Evolutionary conservation across 2,329 filamentous ascomycete species (phyloP).

Genomic region (Alternaria sp.): DNA sequence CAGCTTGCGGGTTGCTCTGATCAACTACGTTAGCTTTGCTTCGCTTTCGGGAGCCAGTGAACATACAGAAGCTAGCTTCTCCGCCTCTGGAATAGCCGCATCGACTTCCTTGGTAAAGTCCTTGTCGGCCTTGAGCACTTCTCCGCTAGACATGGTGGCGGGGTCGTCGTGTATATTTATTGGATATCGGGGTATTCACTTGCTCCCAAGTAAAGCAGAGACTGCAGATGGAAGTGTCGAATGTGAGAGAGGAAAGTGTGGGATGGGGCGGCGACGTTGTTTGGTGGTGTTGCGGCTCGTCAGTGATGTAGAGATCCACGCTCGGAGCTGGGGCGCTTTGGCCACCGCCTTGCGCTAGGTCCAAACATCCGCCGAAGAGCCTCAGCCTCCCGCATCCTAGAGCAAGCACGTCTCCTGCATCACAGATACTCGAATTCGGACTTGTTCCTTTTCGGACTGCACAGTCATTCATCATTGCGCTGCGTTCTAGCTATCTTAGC

Average conservation of each 20-base stretch:
- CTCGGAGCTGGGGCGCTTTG: constrained; percentile 15
- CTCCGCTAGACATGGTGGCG: constrained; percentile 77
- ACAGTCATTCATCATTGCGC: background rate
- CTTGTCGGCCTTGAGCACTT: constrained; percentile 91
- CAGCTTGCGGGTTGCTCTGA: constrained; percentile 79
- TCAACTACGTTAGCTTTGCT: constrained; percentile 25
- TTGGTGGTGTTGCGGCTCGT: constrained; percentile 27
- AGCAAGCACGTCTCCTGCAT: background rate
- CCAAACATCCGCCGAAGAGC: constrained; percentile 24
- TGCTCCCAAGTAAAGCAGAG: constrained; percentile 1
- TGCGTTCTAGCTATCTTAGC: background rate
- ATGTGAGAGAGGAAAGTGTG: constrained; percentile 1
- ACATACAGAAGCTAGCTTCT: constrained; percentile 84
- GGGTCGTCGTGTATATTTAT: constrained; percentile 23
- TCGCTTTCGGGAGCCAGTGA: background rate
- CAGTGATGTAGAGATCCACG: constrained; percentile 27
- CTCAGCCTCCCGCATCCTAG: constrained; percentile 2
- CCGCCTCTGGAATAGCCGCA: constrained; percentile 86
- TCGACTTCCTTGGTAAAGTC: constrained; percentile 98
- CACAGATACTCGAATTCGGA: background rate
- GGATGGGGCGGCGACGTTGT: constrained; percentile 21
- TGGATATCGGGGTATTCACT: background rate
- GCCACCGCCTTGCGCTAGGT: constrained; percentile 15
- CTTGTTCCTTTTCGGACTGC: too few relatives aligned
- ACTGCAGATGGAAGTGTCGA: background rate